A percentile compares a stretch with the other conserved stretches of the same genome.
Conservation (phyloP, 2,329 filamentous ascomycete species). For the Calycina marina region DNA sequence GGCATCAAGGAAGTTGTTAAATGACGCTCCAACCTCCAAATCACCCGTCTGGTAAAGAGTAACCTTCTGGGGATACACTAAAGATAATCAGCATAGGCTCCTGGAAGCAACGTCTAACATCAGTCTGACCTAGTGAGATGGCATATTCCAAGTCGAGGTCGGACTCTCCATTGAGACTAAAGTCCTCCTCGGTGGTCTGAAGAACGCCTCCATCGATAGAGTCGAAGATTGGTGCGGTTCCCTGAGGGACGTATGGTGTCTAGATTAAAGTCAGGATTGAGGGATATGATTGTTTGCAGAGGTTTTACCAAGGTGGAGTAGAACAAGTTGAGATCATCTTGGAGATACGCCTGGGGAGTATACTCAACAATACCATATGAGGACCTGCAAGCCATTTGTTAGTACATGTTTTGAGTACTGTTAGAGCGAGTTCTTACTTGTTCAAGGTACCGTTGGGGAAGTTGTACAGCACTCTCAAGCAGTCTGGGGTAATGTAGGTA, state of each 20-base stretch:
- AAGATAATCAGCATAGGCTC: too few species aligned
- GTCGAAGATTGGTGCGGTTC: constrained; percentile 29
- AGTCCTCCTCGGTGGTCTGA: constrained; percentile 25
- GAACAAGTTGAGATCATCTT: constrained; percentile 33
- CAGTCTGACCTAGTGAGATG: constrained; percentile 23
- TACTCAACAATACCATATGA: constrained; percentile 36
- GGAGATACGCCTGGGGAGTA: constrained; percentile 33
- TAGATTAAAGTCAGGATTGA: constrained; percentile 28
- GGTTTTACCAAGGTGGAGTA: too few species aligned
- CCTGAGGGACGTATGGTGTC: constrained; percentile 25
- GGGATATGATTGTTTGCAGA: too few species aligned
- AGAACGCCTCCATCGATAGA: constrained; percentile 33
- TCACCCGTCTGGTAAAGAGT: constrained; percentile 25
- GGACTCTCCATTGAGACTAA: constrained; percentile 32
- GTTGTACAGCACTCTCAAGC: constrained; percentile 34
- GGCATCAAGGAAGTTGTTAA: constrained; percentile 22
- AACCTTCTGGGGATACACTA: constrained; percentile 36
- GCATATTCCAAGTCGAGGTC: constrained; percentile 40
- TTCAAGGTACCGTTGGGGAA: constrained; percentile 26
- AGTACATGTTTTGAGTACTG: too few species aligned
- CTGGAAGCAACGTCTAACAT: too few species aligned
- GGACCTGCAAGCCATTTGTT: constrained; percentile 18
- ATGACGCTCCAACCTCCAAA: constrained; percentile 5
- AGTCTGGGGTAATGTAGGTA: constrained; percentile 37
- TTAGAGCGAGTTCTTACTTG: too few species aligned